Base-by-base conservation (phyloP, 129 eudicot genomes). In the Silybum marianum region DNA sequence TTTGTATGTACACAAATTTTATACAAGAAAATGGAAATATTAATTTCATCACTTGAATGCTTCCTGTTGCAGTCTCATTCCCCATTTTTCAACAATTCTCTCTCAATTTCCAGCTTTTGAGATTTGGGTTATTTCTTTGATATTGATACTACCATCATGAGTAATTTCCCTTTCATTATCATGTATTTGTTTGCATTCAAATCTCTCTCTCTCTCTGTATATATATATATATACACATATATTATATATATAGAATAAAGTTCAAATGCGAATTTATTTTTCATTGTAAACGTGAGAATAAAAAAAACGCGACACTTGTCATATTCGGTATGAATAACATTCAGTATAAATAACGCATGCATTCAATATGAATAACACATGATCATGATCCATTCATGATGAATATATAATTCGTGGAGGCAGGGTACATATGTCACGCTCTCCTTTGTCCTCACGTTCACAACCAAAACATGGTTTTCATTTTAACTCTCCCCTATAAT, bases 11-110 rank as follows among this genome's bases (percentile, higher is more conserved):
- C 85, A 82, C 80, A 82, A 74, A 4, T 75, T 63, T 67, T 78
- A 44, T 85, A 51, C 88, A 80, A 81, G 44, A 85, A 85, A 75
- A 75, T 39, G 78, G 88, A 80, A 80, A 85, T 74, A 78, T 69
- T 85, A 76, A 80, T 80, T 83, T 83, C 82, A 83, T 83, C 82
- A 83, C 73, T 90, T 85, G 86, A 92, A 92, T 90, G 87, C 91
- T 80, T 86, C 66, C 86, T 83, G 89, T 76, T 67, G 76, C 93
- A 80, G 92, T 91, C 88, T 86, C 90, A 81, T 86, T 87, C 86
- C 90, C 65, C 77, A 81, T 85, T 87, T 85, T 81, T 77, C 85
- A 82, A 46, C 72, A 68, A 32, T 23, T 76, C 71, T 68, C 58
- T 75, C 86, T 70, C 86, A 75, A 74, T 26, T 75, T 76, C 72